These are phyloP conservation scores for Glycine tomentella DNA, from an alignment of 306 rosid species.

Conservation along the genomic window DNA sequence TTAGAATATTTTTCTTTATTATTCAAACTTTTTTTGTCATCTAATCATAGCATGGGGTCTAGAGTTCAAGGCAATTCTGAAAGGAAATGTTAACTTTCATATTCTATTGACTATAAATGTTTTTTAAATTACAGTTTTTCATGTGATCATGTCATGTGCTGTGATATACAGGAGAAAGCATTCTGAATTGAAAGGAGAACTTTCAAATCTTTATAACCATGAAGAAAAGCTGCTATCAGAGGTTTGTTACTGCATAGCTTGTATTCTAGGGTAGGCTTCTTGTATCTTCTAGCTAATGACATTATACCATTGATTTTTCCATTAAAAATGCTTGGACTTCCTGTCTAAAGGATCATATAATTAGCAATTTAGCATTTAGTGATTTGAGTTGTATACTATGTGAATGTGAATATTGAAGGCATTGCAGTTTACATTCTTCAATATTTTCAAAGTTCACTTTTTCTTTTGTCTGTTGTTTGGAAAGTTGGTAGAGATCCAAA, in stretches of 20 bases:
- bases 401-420: slow-evolving; percentile 2
- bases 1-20: not conserved
- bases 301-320: not conserved
- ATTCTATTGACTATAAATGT: slow-evolving; percentile 36
- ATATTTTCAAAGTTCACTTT: slow-evolving; percentile 8
- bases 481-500: not conserved
- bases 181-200: slow-evolving; percentile 85
- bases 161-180: slow-evolving; percentile 85
- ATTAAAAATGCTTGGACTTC: slow-evolving; percentile 19
- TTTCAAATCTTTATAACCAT: slow-evolving; percentile 83
- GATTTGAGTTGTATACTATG: slow-evolving; percentile 22
- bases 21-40: not conserved
- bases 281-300: slow-evolving; percentile 25
- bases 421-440: slow-evolving; percentile 10
- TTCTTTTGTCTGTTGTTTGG: no score
- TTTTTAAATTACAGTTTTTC: slow-evolving; percentile 11
- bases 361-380: slow-evolving; percentile 7
- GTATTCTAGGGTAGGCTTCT: slow-evolving; percentile 28
- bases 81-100: slow-evolving; percentile 68
- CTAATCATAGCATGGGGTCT: slow-evolving; percentile 18
- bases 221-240: slow-evolving; percentile 88
- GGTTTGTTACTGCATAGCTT: slow-evolving; percentile 60
- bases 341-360: slow-evolving; percentile 26
- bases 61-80: slow-evolving; percentile 66
- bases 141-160: slow-evolving; percentile 32